These are phyloP conservation scores for Closterium sp. DNA, from an alignment of 139 green algal species.

Conservation along the genomic window DNA sequence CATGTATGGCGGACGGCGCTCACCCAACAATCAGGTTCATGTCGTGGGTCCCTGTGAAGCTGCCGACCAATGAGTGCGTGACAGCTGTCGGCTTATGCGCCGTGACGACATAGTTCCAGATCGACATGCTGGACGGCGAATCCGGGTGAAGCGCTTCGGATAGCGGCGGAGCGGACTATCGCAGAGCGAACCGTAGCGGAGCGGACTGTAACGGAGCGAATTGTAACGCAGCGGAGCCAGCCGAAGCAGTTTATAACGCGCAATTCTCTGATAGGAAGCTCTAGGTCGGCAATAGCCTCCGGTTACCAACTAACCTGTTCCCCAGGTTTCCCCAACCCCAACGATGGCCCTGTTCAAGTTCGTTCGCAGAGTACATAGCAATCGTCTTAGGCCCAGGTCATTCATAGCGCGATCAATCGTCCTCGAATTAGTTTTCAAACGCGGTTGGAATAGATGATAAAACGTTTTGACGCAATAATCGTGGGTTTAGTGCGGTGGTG, in stretches of 20 bases:
- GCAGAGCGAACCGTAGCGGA: neutral
- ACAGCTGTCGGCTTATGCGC: slow-evolving; percentile 90
- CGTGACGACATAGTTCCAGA: slow-evolving; percentile 58
- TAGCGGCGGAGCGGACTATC: neutral
- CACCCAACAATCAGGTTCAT: slow-evolving; percentile 89
- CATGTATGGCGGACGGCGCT: neutral
- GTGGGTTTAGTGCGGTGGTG: too few relatives aligned
- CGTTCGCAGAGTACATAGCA: too few relatives aligned
- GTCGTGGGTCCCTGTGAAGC: slow-evolving; percentile 78
- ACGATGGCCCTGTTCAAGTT: too few relatives aligned
- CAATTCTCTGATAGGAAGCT: neutral
- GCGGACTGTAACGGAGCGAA: neutral
- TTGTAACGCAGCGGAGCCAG: neutral
- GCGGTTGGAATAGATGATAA: too few relatives aligned
- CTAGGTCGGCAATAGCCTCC: too few relatives aligned
- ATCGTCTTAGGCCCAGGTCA: neutral
- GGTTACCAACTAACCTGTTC: too few relatives aligned
- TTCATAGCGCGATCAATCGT: too few relatives aligned
- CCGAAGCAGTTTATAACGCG: neutral
- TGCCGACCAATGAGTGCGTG: slow-evolving; percentile 75
- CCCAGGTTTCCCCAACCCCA: too few relatives aligned
- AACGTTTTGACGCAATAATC: too few relatives aligned
- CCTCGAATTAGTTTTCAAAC: neutral
- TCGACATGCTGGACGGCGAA: slow-evolving; percentile 37
- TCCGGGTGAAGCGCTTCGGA: neutral